Base-by-base conservation (phyloP, 768 basidiomycete species). In the Boletus huronensis region DNA sequence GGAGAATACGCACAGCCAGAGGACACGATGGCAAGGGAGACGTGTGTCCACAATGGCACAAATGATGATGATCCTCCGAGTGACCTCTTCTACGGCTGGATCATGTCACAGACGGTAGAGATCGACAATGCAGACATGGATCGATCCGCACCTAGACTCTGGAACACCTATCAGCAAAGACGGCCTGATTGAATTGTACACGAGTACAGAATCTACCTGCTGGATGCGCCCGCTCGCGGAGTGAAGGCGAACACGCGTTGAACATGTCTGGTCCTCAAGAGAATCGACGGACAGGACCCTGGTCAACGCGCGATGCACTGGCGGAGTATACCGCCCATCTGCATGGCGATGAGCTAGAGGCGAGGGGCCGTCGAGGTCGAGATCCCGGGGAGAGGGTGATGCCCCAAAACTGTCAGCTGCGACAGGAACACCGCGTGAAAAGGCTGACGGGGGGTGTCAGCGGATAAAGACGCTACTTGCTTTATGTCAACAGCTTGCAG, bases 331-430 rank as follows among this genome's bases (percentile, higher is more conserved):
- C 39, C 26, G 35, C 13, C 32, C 42, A 39, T 47, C 36, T 42
- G 54, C 45, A 54, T 45, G 53, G 47, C 57, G 65, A 64, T 46
- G 48, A 31, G 19, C 28, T 32, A 45, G 32, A 43, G 34, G 47
- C 32, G 31, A 54, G 28, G 29, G 19, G 4, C 48, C 35, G 35
- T 45, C 36, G 13, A 31, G 31, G 47, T 36, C 19, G 50, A 48
- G 40, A 38, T 36, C 11, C 40, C 29, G 56, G 42, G 48, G 40
- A 54, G 58, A 58, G 50, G 49, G 41, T 62, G 55, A 28, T 32
- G 63, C 68, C 68, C 68, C 58, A 72, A 72, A 69, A 62, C 70
- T 70, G 68, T 70, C 68, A 70, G 13, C 13, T 40, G 47, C 44
- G 38, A 61, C 60, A 66, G 62, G 50, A 56, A 58, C 60, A 52